Conservation (phyloP, 805 yeast species). For the Saccharomyces paradoxus region DNA sequence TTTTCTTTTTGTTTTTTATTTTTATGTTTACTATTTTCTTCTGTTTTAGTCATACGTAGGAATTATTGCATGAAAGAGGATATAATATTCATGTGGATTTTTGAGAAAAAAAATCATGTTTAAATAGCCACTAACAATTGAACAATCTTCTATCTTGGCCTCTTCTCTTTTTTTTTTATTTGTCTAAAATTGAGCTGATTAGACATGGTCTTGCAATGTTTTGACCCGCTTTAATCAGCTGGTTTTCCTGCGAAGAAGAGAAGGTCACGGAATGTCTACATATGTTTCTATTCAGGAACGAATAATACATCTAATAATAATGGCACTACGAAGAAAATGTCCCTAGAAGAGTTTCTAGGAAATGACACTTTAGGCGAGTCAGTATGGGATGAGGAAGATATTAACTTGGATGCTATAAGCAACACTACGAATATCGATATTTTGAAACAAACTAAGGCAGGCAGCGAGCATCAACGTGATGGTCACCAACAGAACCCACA, state of each 20-base stretch:
- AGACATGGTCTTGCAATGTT: neutral
- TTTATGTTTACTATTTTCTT: neutral
- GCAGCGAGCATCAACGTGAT: constrained; percentile 1
- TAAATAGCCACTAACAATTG: neutral
- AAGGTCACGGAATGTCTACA: neutral
- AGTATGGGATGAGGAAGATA: constrained; percentile 30
- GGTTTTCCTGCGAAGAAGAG: neutral
- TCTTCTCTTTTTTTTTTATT: neutral
- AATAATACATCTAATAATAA: constrained; percentile 10
- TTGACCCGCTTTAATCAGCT: neutral
- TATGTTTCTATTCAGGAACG: neutral
- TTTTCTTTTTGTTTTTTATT: neutral
- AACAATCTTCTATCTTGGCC: neutral
- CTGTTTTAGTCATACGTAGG: neutral
- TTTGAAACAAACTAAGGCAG: constrained; percentile 12
- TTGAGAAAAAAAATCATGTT: neutral
- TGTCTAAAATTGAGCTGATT: neutral
- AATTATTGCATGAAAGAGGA: constrained; percentile 2
- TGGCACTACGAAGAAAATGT: constrained; percentile 36
- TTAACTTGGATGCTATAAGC: constrained; percentile 27
- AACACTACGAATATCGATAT: constrained; percentile 27
- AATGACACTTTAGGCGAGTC: constrained; percentile 35
- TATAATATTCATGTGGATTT: constrained; percentile 5
- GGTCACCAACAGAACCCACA: constrained; percentile 8
- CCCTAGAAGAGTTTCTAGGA: constrained; percentile 38